These are phyloP conservation scores for Lyophyllum decastes DNA, from an alignment of 768 basidiomycete species.

Conservation along the genomic window DNA sequence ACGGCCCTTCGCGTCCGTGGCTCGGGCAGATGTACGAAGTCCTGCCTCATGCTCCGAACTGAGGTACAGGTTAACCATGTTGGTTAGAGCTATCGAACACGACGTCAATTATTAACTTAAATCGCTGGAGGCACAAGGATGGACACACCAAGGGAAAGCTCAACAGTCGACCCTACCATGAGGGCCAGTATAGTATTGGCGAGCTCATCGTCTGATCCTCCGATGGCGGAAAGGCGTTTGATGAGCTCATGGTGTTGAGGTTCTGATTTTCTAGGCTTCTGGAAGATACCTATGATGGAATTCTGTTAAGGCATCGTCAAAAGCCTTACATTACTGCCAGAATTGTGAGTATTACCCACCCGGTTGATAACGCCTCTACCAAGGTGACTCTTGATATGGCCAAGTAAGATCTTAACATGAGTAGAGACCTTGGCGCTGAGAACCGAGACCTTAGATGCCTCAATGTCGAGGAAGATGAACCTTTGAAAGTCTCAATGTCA, in stretches of 20 bases:
- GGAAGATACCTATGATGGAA: conserved; percentile 44
- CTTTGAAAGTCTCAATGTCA: conserved; percentile 34
- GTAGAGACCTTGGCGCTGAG: conserved; percentile 50
- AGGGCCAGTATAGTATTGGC: conserved; percentile 73
- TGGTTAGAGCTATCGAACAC: conserved; percentile 56
- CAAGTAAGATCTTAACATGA: conserved; percentile 54
- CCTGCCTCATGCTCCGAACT: conserved; percentile 44
- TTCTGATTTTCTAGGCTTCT: conserved; percentile 43
- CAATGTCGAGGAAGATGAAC: conserved; percentile 76
- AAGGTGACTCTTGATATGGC: conserved; percentile 56
- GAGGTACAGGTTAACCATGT: conserved; percentile 66
- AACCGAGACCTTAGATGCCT: conserved; percentile 57
- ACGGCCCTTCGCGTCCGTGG: conserved; percentile 28
- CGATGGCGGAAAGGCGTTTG: conserved; percentile 56
- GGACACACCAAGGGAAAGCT: conserved; percentile 63
- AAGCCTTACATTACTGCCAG: neutral
- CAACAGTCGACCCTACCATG: conserved; percentile 65
- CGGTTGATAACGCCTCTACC: conserved; percentile 40
- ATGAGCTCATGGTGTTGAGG: conserved; percentile 49
- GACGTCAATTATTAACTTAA: neutral
- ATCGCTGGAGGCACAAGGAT: no score
- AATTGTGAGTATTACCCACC: conserved; percentile 30
- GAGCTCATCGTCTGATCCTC: conserved; percentile 58
- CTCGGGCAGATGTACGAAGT: conserved; percentile 37
- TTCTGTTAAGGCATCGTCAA: conserved; percentile 29